phyloP scores from a whole-genome alignment of 1,139 yeast genomes.

The Yamadazyma songkhlaensis region DNA sequence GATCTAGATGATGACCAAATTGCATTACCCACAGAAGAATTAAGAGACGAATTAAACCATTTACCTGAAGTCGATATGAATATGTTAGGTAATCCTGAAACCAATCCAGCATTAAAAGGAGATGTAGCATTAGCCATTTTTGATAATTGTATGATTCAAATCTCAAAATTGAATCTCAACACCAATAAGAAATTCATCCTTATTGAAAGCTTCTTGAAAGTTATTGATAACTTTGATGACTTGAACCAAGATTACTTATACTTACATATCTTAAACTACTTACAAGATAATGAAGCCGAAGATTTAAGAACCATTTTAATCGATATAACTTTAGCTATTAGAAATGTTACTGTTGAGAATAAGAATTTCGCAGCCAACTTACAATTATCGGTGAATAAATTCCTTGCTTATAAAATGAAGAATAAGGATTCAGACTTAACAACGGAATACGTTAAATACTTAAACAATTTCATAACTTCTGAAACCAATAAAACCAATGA shows the following conservation, averaged over 20 bases:
- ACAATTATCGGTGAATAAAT: slow-evolving; percentile 70
- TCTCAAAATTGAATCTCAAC: slow-evolving; percentile 3
- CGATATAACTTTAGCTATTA: slow-evolving; percentile 66
- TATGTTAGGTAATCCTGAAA: slow-evolving; percentile 79
- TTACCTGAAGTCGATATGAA: slow-evolving; percentile 88
- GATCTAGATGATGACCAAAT: slow-evolving; percentile 36
- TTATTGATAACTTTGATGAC: slow-evolving; percentile 66
- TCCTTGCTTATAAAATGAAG: slow-evolving; percentile 57
- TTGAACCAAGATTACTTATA: slow-evolving; percentile 68
- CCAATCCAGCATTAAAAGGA: slow-evolving; percentile 88
- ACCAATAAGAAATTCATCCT: slow-evolving; percentile 40
- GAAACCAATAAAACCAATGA: slow-evolving; percentile 22
- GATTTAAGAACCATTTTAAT: slow-evolving; percentile 45
- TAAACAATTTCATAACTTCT: slow-evolving; percentile 27
- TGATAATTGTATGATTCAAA: slow-evolving; percentile 57
- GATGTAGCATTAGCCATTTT: slow-evolving; percentile 82
- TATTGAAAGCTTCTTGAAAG: slow-evolving; percentile 44
- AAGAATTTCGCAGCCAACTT: slow-evolving; percentile 54
- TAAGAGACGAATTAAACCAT: slow-evolving; percentile 62
- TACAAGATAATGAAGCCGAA: slow-evolving; percentile 34
- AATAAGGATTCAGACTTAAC: slow-evolving; percentile 39
- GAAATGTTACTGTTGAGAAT: slow-evolving; percentile 42
- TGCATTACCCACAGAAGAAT: slow-evolving; percentile 51
- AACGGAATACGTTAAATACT: slow-evolving; percentile 38
- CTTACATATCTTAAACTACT: slow-evolving; percentile 57